Evolutionary conservation across 352 stramenopile genomes (phyloP).

Genomic region (Globisporangium apiculatum): DNA sequence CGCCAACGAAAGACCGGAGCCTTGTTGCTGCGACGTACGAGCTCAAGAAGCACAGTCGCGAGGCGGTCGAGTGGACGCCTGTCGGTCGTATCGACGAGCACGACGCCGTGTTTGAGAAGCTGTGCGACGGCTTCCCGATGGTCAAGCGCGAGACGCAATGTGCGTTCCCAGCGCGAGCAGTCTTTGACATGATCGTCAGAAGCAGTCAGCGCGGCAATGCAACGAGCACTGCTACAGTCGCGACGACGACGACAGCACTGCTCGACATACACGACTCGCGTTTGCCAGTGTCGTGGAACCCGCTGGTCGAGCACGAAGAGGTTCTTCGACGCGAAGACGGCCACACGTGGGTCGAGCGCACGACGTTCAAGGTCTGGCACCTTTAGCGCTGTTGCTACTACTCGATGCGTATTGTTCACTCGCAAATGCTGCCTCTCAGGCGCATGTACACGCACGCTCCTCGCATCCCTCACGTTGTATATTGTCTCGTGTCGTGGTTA

Average conservation of each 20-base stretch:
- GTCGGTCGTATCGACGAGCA: slow-evolving; percentile 27
- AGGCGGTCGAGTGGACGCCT: slow-evolving; percentile 28
- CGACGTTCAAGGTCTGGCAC: slow-evolving; percentile 35
- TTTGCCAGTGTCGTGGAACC: slow-evolving; percentile 17
- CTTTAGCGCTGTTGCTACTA: no score
- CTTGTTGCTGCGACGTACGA: slow-evolving; percentile 44
- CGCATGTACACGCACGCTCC: no score
- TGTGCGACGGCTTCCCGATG: slow-evolving; percentile 51
- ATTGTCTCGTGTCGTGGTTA: not conserved
- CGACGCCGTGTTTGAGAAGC: slow-evolving; percentile 51
- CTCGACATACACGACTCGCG: not conserved
- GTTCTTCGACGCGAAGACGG: slow-evolving; percentile 38
- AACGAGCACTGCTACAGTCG: not conserved
- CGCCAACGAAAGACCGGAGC: slow-evolving; percentile 46
- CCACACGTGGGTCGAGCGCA: slow-evolving; percentile 47
- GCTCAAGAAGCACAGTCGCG: slow-evolving; percentile 34
- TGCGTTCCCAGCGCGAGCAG: slow-evolving; percentile 52
- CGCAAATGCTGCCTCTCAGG: no score
- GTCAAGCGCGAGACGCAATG: slow-evolving; percentile 57
- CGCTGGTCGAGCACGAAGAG: slow-evolving; percentile 41
- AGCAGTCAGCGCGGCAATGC: slow-evolving; percentile 10
- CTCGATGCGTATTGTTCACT: no score
- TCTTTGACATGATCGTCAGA: slow-evolving; percentile 70
- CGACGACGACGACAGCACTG: not conserved
- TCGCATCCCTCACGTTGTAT: not conserved